phyloP scores from a whole-genome alignment of 2,329 filamentous ascomycete genomes.

The Graphium sp. region DNA sequence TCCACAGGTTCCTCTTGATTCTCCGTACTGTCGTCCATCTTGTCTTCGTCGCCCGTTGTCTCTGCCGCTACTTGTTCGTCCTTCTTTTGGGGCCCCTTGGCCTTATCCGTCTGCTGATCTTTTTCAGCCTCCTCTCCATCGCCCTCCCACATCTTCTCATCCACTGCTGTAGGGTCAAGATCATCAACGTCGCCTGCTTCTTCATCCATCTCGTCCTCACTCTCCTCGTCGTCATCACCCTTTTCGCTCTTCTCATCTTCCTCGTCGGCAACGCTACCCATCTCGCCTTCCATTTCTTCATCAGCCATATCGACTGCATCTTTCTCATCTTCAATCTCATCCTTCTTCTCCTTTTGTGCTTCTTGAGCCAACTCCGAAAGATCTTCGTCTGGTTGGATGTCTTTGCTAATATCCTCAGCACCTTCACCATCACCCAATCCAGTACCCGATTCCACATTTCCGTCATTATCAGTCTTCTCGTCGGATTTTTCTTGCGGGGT shows the following conservation, averaged over 20 bases:
- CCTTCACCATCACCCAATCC: constrained; percentile 91
- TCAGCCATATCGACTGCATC: constrained; percentile 87
- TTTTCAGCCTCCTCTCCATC: constrained; percentile 66
- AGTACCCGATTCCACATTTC: constrained; percentile 78
- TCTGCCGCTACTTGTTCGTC: constrained; percentile 43
- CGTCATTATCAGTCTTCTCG: constrained; percentile 49
- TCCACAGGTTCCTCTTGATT: constrained; percentile 34
- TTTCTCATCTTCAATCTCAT: constrained; percentile 61
- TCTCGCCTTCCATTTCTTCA: constrained; percentile 78
- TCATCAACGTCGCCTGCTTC: constrained; percentile 85
- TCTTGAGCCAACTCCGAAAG: constrained; percentile 82
- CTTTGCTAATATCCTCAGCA: constrained; percentile 94
- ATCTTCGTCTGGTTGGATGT: constrained; percentile 87
- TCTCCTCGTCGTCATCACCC: constrained; percentile 45
- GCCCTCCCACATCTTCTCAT: constrained; percentile 99
- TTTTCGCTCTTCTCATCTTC: constrained; percentile 43
- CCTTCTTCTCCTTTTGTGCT: constrained; percentile 45
- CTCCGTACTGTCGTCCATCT: constrained; percentile 18
- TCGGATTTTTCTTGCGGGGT: constrained; percentile 69
- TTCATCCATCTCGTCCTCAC: constrained; percentile 68
- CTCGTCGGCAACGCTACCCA: constrained; percentile 48
- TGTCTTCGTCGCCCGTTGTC: constrained; percentile 34
- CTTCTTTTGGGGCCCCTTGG: constrained; percentile 51
- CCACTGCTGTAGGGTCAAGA: constrained; percentile 73
- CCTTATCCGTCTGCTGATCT: constrained; percentile 59